Percentiles rank a stretch among this genome's conserved stretches.
These are phyloP conservation scores for Canna indica DNA, from an alignment of 176 grass and related monocot genomes.

Conservation along the genomic window DNA sequence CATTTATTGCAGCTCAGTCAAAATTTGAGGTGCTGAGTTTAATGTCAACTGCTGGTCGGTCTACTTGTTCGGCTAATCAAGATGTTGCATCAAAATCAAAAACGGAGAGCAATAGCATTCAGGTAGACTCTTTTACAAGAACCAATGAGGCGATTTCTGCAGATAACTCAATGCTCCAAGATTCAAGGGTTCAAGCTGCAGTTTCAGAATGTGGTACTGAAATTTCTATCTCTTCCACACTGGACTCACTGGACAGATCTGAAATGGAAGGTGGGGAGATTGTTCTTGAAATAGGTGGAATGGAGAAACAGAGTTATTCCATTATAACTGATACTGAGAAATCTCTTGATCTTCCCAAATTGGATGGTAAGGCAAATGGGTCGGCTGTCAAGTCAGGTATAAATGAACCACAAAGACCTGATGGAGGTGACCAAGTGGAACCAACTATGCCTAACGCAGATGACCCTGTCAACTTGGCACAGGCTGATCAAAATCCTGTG, in stretches of 20 bases:
- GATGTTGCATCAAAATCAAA: constrained; percentile 5
- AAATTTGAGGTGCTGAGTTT: constrained; percentile 16
- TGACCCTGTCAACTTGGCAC: not conserved
- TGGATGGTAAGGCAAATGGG: not conserved
- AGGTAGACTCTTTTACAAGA: not conserved
- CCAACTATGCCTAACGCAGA: not conserved
- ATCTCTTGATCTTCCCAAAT: not conserved
- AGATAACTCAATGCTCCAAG: not conserved
- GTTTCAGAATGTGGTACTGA: constrained; percentile 18
- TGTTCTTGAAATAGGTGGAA: constrained; percentile 14
- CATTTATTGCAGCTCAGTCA: constrained; percentile 19
- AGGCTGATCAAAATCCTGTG: constrained; percentile 1
- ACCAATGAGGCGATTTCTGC: not conserved
- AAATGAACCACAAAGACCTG: not conserved
- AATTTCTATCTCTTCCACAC: constrained; percentile 20
- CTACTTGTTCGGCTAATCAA: constrained; percentile 1
- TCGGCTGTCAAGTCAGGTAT: not conserved
- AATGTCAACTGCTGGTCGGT: not conserved
- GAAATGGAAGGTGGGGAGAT: constrained; percentile 14
- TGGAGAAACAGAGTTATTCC: constrained; percentile 10
- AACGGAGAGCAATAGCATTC: not conserved
- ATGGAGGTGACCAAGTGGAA: constrained; percentile 6
- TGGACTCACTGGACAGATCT: constrained; percentile 14
- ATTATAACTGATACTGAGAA: constrained; percentile 2
- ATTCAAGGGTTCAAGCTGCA: constrained; percentile 8